These are phyloP conservation scores for Cladobotryum mycophilum DNA, from an alignment of 2,329 filamentous ascomycete species.

Conservation along the genomic window DNA sequence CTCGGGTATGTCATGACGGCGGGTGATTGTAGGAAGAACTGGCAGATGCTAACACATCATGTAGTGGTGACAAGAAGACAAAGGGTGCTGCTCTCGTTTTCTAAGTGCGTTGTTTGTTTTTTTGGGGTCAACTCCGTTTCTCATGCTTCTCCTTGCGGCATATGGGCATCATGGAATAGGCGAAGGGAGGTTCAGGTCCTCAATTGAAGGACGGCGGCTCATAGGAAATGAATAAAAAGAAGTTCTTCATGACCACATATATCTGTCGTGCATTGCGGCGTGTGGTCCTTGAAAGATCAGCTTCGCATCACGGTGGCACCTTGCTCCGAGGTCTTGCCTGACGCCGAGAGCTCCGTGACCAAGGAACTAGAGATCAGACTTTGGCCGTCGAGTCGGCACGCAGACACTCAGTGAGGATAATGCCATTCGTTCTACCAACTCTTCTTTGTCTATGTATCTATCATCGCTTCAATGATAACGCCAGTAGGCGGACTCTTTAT, in stretches of 20 bases:
- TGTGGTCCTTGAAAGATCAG: neutral
- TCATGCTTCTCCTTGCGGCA: constrained; percentile 39
- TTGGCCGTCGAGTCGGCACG: no score
- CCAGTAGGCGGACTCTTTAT: neutral
- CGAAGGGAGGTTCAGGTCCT: constrained; percentile 42
- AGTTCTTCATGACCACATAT: constrained; percentile 9
- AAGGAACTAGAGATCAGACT: no score
- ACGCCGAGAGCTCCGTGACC: no score
- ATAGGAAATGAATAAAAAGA: constrained; percentile 39
- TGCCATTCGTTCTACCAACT: neutral
- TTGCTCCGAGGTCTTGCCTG: neutral
- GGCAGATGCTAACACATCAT: constrained; percentile 34
- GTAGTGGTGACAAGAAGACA: constrained; percentile 99
- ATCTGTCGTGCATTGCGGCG: constrained; percentile 6
- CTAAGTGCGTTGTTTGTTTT: constrained; percentile 60
- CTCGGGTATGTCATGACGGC: constrained; percentile 67
- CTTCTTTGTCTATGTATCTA: neutral
- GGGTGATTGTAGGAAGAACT: neutral
- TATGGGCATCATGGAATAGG: constrained; percentile 44
- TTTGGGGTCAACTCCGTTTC: constrained; percentile 35
- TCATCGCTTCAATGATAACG: neutral
- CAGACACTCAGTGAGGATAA: no score
- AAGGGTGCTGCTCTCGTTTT: constrained; percentile 99
- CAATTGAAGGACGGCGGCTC: constrained; percentile 34
- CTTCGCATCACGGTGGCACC: neutral